phyloP scores from a whole-genome alignment of 768 basidiomycete species.

The Arthromyces matolae region DNA sequence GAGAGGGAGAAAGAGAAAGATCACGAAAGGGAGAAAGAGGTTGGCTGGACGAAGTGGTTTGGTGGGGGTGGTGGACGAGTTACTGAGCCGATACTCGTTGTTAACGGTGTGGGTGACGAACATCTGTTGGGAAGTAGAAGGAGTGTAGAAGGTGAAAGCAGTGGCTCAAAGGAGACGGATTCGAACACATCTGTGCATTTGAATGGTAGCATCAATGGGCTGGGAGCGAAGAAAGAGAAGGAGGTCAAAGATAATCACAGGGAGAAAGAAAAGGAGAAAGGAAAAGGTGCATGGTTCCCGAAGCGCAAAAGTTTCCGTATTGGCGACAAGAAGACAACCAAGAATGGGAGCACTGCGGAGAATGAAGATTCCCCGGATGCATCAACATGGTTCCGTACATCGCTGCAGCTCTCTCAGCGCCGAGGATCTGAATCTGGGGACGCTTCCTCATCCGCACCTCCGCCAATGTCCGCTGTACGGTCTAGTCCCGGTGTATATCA shows the following conservation, averaged over 20 bases:
- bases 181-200: constrained; percentile 16
- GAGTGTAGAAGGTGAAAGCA: background rate
- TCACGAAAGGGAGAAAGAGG: constrained; percentile 8
- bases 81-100: constrained; percentile 1
- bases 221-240: constrained; percentile 18
- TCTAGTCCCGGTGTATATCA: constrained; percentile 4
- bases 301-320: constrained; percentile 48
- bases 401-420: constrained; percentile 10
- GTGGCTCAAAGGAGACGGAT: constrained; percentile 1
- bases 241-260: constrained; percentile 15
- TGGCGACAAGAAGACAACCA: constrained; percentile 29
- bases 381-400: constrained; percentile 8
- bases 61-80: constrained; percentile 2
- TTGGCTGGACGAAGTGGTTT: constrained; percentile 10
- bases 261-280: constrained; percentile 30
- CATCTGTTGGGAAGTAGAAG: background rate
- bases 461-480: background rate
- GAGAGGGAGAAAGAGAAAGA: constrained; percentile 7
- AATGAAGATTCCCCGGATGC: background rate
- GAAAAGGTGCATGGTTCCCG: constrained; percentile 39
- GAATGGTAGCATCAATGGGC: constrained; percentile 11
- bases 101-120: constrained; percentile 2
- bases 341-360: constrained; percentile 5
- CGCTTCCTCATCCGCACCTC: background rate
- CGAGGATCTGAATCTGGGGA: constrained; percentile 11